Percentiles rank a stretch among this genome's conserved stretches.
Conservation (phyloP, 768 basidiomycete genomes). For the Tylopilus subfusipes region DNA sequence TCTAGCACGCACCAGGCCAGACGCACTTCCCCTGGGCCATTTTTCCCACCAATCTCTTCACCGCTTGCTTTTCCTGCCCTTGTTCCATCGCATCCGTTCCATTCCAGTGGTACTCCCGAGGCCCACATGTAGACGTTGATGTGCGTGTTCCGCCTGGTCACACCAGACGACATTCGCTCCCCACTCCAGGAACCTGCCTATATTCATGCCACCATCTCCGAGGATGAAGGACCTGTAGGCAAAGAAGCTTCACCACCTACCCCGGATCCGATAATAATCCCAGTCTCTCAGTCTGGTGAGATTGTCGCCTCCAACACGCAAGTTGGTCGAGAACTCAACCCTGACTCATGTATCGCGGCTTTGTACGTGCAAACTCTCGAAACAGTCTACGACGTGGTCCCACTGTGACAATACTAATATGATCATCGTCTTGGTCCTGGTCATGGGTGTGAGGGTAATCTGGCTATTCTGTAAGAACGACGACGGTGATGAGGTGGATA, state of each 20-base stretch:
- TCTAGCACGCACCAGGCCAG: constrained; percentile 18
- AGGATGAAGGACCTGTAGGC: no score
- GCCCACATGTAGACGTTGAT: constrained; percentile 33
- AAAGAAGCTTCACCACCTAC: constrained; percentile 46
- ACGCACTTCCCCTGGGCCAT: constrained; percentile 26
- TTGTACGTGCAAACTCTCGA: no score
- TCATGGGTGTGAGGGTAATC: no score
- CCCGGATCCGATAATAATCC: constrained; percentile 42
- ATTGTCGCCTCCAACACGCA: constrained; percentile 19
- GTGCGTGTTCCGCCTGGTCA: no score
- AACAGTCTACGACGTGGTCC: no score
- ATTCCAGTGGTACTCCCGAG: constrained; percentile 20
- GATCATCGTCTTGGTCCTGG: no score
- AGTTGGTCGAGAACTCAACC: constrained; percentile 42
- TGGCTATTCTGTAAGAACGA: no score
- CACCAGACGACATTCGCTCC: no score
- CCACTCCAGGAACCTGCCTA: no score
- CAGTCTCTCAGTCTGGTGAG: constrained; percentile 37
- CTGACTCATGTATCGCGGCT: no score
- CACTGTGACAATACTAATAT: no score
- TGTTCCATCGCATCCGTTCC: constrained; percentile 26
- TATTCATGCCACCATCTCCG: constrained; percentile 62
- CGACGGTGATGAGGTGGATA: no score
- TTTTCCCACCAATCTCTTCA: constrained; percentile 23
- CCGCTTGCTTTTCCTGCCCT: constrained; percentile 29